phyloP scores from a whole-genome alignment of 2,329 filamentous ascomycete species.

The Coniochaeta hoffmannii region DNA sequence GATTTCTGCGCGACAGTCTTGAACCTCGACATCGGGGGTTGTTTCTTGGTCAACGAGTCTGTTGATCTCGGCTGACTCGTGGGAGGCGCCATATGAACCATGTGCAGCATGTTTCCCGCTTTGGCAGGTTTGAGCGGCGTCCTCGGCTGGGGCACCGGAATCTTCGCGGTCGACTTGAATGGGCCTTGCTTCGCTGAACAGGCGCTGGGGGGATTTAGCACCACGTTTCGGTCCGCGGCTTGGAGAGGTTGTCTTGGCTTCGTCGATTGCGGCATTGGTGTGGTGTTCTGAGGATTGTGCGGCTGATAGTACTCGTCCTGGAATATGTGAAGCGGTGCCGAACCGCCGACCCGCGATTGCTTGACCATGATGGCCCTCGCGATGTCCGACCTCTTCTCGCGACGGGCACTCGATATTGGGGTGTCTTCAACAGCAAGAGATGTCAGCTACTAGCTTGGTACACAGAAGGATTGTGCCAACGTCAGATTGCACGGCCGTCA shows the following conservation, averaged over 20 bases:
- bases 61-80: conserved; percentile 44
- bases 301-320: conserved; percentile 42
- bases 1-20: conserved; percentile 50
- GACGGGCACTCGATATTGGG: neutral
- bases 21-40: conserved; percentile 49
- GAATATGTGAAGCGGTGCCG: conserved; percentile 44
- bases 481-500: neutral
- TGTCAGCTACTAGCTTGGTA: neutral
- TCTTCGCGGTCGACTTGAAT: conserved; percentile 51
- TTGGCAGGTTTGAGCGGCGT: conserved; percentile 47
- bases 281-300: conserved; percentile 35
- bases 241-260: conserved; percentile 41
- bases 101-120: conserved; percentile 53
- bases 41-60: conserved; percentile 64
- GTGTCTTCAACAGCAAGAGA: neutral
- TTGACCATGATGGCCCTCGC: conserved; percentile 44
- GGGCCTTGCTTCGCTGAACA: conserved; percentile 56
- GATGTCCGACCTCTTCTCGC: neutral
- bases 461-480: neutral
- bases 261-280: conserved; percentile 45
- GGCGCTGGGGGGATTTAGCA: conserved; percentile 56
- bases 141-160: conserved; percentile 47
- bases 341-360: conserved; percentile 37
- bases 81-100: conserved; percentile 61
- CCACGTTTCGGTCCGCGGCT: conserved; percentile 51